Evolutionary conservation across 2,329 filamentous ascomycete species (phyloP).

Genomic region (Pezicula neosporulosa): DNA sequence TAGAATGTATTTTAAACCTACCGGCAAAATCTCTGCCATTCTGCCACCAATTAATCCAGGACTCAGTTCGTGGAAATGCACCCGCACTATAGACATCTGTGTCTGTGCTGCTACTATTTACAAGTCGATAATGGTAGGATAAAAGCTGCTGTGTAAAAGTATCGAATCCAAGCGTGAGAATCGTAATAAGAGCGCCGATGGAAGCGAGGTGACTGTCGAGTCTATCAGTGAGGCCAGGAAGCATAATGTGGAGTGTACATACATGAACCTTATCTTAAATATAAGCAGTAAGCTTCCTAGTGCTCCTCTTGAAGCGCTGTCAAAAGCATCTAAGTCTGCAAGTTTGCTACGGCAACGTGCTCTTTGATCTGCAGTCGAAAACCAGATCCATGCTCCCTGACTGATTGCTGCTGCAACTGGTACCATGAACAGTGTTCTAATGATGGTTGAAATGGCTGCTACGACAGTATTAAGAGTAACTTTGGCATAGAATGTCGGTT

Average conservation of each 20-base stretch:
- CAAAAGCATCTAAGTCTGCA: not conserved
- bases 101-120: not conserved
- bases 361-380: not conserved
- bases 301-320: not conserved
- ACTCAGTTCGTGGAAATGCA: not conserved
- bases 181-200: not conserved
- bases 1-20: not conserved
- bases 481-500: not conserved
- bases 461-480: not conserved
- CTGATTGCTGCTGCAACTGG: not conserved
- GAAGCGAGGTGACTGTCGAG: not conserved
- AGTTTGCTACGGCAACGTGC: not conserved
- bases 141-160: not conserved
- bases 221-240: not conserved
- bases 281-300: not conserved
- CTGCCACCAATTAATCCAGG: not conserved
- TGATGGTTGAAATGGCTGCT: not conserved
- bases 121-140: not conserved
- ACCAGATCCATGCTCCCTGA: not conserved
- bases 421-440: not conserved
- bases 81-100: not conserved
- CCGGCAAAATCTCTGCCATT: not conserved
- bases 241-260: not conserved
- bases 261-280: not conserved
- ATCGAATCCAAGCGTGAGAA: not conserved